Conservation (phyloP, 306 rosid genomes). For the Cucurbita argyrosperma region DNA sequence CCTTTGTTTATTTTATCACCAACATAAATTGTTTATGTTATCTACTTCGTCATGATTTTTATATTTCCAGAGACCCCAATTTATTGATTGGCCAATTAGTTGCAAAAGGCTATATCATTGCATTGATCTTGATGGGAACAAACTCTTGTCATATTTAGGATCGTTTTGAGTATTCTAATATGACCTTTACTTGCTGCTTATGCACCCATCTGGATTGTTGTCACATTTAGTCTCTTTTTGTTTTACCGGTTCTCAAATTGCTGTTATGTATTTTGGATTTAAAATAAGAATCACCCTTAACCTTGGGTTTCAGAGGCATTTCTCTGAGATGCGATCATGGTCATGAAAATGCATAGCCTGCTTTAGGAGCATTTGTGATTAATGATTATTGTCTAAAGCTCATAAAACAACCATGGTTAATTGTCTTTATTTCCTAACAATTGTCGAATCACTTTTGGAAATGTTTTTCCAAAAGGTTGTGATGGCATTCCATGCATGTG, state of each 20-base stretch:
- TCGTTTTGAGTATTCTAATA: background rate
- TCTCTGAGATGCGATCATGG: background rate
- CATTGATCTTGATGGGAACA: background rate
- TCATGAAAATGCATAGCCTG: background rate
- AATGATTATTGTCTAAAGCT: background rate
- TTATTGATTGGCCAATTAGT: background rate
- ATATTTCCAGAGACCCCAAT: background rate
- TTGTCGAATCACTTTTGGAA: conserved; percentile 9
- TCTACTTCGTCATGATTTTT: background rate
- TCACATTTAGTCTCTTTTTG: background rate
- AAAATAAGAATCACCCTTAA: background rate
- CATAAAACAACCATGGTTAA: background rate
- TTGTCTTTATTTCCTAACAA: background rate
- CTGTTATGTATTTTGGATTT: background rate
- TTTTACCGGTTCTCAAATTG: background rate
- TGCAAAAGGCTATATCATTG: background rate
- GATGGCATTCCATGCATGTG: conserved; percentile 86
- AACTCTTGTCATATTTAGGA: background rate
- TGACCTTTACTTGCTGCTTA: background rate
- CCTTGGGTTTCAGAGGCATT: background rate
- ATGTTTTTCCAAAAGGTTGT: conserved; percentile 50
- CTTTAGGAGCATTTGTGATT: background rate
- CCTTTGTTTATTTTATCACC: background rate
- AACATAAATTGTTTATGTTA: background rate
- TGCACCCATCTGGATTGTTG: background rate